These are phyloP conservation scores for Brassica hybrid DNA, from an alignment of 441 rosid genomes.

Conservation along the genomic window DNA sequence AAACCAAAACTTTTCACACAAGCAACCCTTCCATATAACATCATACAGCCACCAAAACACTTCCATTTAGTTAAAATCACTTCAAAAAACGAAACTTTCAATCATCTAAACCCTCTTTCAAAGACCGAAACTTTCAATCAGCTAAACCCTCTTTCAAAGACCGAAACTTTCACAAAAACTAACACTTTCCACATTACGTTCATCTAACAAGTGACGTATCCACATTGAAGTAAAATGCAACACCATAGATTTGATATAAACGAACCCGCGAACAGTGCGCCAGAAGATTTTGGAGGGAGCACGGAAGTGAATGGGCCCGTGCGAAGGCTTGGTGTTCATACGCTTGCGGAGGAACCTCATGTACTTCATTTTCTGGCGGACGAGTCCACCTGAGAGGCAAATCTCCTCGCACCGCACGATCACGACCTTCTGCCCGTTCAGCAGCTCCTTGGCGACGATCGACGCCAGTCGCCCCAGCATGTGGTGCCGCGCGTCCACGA, in stretches of 20 bases:
- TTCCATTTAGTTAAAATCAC: neutral
- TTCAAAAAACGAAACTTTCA: neutral
- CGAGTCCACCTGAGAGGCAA: slow-evolving; percentile 34
- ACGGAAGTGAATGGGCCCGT: slow-evolving; percentile 35
- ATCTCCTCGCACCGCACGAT: slow-evolving; percentile 36
- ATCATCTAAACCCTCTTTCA: no score
- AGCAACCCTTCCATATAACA: neutral
- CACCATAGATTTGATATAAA: neutral
- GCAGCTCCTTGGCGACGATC: slow-evolving; percentile 30
- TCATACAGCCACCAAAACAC: neutral
- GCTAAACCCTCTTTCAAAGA: no score
- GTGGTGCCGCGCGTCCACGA: slow-evolving; percentile 32
- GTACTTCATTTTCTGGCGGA: slow-evolving; percentile 39
- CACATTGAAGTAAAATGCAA: neutral
- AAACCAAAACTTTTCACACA: neutral
- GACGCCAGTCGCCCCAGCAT: slow-evolving; percentile 32
- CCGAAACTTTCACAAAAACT: no score
- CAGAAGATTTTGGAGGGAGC: slow-evolving; percentile 37
- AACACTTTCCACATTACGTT: no score
- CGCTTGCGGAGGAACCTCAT: slow-evolving; percentile 35
- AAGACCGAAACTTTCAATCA: no score
- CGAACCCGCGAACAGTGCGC: slow-evolving; percentile 35
- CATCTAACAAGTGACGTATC: neutral
- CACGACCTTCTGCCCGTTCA: slow-evolving; percentile 34
- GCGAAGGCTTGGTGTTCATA: slow-evolving; percentile 30